A percentile compares a stretch with the other conserved stretches of the same genome.
These are phyloP conservation scores for Candida michaelii DNA, from an alignment of 805 yeast genomes.

Conservation along the genomic window DNA sequence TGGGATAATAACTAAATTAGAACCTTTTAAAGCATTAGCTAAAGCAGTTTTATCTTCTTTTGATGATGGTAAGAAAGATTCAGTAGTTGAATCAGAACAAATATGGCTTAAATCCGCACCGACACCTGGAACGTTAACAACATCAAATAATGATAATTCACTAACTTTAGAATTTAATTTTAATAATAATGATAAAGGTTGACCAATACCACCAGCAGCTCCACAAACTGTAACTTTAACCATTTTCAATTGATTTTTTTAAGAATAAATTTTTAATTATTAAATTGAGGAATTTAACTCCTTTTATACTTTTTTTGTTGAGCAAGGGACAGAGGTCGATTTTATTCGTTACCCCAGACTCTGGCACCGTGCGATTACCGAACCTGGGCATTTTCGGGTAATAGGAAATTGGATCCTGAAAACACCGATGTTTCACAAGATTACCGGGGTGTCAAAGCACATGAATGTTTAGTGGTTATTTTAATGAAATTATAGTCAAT, in stretches of 20 bases:
- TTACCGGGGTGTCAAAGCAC: slow-evolving; percentile 1
- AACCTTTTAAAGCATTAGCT: slow-evolving; percentile 43
- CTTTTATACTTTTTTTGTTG: slow-evolving; percentile 8
- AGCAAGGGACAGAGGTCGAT: slow-evolving; percentile 7
- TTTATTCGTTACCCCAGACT: slow-evolving; percentile 9
- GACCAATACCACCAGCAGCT: slow-evolving; percentile 95
- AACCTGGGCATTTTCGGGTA: slow-evolving; percentile 4
- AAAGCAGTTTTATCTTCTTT: slow-evolving; percentile 48
- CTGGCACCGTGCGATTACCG: slow-evolving; percentile 1
- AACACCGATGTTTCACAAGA: background rate
- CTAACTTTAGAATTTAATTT: slow-evolving; percentile 64
- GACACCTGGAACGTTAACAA: slow-evolving; percentile 82
- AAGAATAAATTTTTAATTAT: background rate
- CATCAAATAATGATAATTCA: slow-evolving; percentile 78
- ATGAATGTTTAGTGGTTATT: background rate
- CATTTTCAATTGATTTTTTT: slow-evolving; percentile 21
- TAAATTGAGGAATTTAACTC: slow-evolving; percentile 1
- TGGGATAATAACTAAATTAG: slow-evolving; percentile 59
- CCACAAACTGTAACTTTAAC: slow-evolving; percentile 83
- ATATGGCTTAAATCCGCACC: slow-evolving; percentile 87
- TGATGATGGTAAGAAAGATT: slow-evolving; percentile 60
- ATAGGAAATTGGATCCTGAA: slow-evolving; percentile 3
- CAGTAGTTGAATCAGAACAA: slow-evolving; percentile 61
- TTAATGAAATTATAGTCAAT: too few species aligned
- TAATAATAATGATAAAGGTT: slow-evolving; percentile 79